Evolutionary conservation across 31 red algal genomes (phyloP).

Genomic region (Odonthalia washingtoniensis): DNA sequence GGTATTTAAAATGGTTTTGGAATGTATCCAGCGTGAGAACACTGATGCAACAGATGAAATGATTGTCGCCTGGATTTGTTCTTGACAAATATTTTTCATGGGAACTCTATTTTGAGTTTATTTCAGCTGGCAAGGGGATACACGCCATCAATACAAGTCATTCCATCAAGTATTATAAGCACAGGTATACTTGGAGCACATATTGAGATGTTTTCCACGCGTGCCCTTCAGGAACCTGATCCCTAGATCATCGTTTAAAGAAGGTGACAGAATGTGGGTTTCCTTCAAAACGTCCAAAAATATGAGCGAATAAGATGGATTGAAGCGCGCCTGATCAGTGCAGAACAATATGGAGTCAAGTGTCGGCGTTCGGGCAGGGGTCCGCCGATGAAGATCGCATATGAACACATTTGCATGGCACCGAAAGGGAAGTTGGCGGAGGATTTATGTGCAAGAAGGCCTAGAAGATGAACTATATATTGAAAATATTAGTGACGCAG

Average conservation of each 20-base stretch:
- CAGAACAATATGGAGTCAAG: background rate
- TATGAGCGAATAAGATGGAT: constrained; percentile 33
- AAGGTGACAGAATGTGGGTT: constrained; percentile 25
- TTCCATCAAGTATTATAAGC: background rate
- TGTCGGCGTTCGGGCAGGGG: constrained; percentile 14
- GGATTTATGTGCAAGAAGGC: background rate
- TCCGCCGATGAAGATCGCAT: constrained; percentile 25
- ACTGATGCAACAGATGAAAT: background rate
- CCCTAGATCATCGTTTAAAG: background rate
- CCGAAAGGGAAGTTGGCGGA: background rate
- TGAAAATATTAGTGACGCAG: too few relatives aligned
- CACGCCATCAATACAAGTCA: constrained; percentile 17
- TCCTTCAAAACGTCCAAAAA: constrained; percentile 24
- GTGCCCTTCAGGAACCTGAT: constrained; percentile 49
- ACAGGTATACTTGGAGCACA: constrained; percentile 19
- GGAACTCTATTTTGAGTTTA: constrained; percentile 4
- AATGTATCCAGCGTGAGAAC: background rate
- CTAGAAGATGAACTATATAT: too few relatives aligned
- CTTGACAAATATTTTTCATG: constrained; percentile 26
- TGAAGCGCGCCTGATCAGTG: background rate
- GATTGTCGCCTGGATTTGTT: background rate
- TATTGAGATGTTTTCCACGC: background rate
- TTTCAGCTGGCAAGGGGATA: constrained; percentile 49
- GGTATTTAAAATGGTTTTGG: background rate
- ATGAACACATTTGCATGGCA: constrained; percentile 35